Base-by-base conservation (phyloP, 805 yeast genomes). In the Metschnikowia kofuensis region DNA sequence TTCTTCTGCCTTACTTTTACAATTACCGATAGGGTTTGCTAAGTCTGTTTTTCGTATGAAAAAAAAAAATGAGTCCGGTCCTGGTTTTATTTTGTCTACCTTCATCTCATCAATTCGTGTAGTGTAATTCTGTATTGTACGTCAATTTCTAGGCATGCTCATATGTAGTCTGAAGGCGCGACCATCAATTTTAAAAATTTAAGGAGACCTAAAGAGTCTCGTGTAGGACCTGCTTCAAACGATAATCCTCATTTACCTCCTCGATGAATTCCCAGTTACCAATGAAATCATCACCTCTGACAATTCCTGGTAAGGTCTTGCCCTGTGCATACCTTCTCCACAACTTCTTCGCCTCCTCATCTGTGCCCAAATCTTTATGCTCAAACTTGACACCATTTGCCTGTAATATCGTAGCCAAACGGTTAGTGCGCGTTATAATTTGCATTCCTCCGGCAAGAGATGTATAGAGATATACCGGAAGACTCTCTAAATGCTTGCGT, bases 391-490 rank as follows among this genome's bases (percentile, higher is more conserved):
- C 70, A 42, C 82, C 77, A 64, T 89, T 87, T 4, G 91, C 96
- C 36, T 81, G 77, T 45, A 90, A 74, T 46, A 90, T 87, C 0
- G 89, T 85, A 11, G 78, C 79, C 49, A 91, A 67, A 48, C 95
- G 73, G 60, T 86, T 87, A 13, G 96, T 89, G 57, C 91, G 75
- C 13, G 85, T 78, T 54, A 84, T 80, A 65, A 91, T 81, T 63
- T 85, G 87, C 77, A 82, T 84, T 1, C 94, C 95, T 28, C 96
- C 95, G 0, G 96, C 92, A 39, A 89, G 72, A 0, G 97, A 91
- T 0, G 97, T 90, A 69, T 76, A 89, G 27, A 90, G 64, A 64
- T 81, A 89, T 21, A 89, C 83, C 2, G 94, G 91, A 49, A 64
- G 70, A n/a, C 74, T 59, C 51, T 72, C 70, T 42, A 72, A 60